A percentile compares a stretch with the other conserved stretches of the same genome.
Conservation (phyloP, 805 yeast species). For the Suhomyces pyralidae region DNA sequence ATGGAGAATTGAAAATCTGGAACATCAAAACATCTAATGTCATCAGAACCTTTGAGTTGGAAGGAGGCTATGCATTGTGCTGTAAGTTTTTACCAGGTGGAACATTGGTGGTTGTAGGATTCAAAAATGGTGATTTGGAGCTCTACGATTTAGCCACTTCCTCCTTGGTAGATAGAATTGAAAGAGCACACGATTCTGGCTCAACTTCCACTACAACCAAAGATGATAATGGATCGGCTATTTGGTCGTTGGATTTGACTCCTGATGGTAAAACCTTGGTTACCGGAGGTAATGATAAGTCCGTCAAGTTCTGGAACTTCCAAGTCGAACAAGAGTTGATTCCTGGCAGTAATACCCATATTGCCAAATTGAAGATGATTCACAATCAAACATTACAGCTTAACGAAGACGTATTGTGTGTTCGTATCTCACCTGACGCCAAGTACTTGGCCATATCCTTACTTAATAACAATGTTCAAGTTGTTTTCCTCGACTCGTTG, state of each 20-base stretch:
- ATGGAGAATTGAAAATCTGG: conserved; percentile 88
- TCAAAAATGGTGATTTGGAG: conserved; percentile 81
- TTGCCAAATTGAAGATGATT: conserved; percentile 55
- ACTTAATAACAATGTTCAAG: conserved; percentile 92
- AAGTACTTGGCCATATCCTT: conserved; percentile 78
- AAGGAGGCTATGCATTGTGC: conserved; percentile 81
- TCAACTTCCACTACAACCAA: conserved; percentile 6
- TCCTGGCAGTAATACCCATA: conserved; percentile 58
- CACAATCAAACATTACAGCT: conserved; percentile 83
- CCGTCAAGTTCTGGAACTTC: conserved; percentile 87
- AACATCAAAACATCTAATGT: conserved; percentile 71
- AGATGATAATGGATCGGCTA: conserved; percentile 45
- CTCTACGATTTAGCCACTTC: conserved; percentile 85
- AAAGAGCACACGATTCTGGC: conserved; percentile 58
- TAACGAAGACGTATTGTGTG: conserved; percentile 78
- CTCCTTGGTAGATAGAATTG: conserved; percentile 62
- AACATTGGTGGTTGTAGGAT: conserved; percentile 79
- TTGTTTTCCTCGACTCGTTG: conserved; percentile 80
- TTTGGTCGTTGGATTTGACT: conserved; percentile 88
- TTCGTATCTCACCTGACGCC: conserved; percentile 76
- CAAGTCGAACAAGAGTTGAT: conserved; percentile 62
- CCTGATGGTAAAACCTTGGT: conserved; percentile 81
- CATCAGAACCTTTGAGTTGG: conserved; percentile 67
- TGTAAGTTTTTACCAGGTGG: conserved; percentile 90
- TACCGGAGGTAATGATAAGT: conserved; percentile 93